Percentiles rank a stretch among this genome's conserved stretches.
phyloP scores from a whole-genome alignment of 768 basidiomycete genomes.

The Lactarius tabidus region DNA sequence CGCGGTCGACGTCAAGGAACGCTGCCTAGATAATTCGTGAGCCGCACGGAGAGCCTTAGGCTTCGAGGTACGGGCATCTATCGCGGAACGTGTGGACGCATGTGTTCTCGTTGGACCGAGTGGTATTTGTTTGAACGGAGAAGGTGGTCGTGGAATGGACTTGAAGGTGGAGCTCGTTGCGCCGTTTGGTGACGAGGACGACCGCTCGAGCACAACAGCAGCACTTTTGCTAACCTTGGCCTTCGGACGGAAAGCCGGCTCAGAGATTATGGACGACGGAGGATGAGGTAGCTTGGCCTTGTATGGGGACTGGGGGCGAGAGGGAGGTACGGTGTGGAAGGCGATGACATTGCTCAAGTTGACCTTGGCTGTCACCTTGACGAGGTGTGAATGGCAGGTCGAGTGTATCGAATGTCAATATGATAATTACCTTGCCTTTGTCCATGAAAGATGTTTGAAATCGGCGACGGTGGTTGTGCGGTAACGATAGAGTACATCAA shows the following conservation, averaged over 20 bases:
- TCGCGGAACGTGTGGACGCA: conserved; percentile 22
- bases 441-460: conserved; percentile 16
- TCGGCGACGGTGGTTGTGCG: background rate
- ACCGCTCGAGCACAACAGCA: conserved; percentile 29
- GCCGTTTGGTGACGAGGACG: conserved; percentile 28
- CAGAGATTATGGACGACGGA: conserved; percentile 26
- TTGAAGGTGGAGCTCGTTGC: conserved; percentile 28
- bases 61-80: conserved; percentile 28
- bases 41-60: conserved; percentile 25
- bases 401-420: background rate
- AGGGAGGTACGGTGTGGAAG: conserved; percentile 30
- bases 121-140: conserved; percentile 20
- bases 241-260: conserved; percentile 40
- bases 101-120: conserved; percentile 8
- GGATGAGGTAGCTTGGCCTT: conserved; percentile 35
- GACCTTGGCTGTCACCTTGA: conserved; percentile 53
- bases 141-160: conserved; percentile 26
- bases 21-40: conserved; percentile 29
- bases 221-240: conserved; percentile 61
- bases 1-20: conserved; percentile 31
- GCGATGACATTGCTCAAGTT: conserved; percentile 35
- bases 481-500: background rate
- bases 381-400: background rate
- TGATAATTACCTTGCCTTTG: conserved; percentile 22
- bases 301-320: conserved; percentile 49